phyloP scores from a whole-genome alignment of 352 stramenopile genomes.

The Phytophthora palmivora region DNA sequence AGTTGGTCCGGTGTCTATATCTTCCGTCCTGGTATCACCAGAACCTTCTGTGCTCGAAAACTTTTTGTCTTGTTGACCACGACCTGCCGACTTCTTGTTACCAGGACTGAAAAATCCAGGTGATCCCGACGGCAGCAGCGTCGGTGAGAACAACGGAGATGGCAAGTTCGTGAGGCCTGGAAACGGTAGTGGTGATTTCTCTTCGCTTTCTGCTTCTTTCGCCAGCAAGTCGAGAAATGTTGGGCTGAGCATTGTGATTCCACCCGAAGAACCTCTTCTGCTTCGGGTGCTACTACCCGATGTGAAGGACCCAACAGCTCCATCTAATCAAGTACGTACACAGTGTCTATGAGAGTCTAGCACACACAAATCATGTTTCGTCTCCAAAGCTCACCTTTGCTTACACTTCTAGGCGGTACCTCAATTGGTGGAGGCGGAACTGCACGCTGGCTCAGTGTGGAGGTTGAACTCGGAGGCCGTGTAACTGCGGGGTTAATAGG shows the following conservation, averaged over 20 bases:
- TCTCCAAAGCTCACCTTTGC: slow-evolving; percentile 41
- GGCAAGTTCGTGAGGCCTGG: slow-evolving; percentile 42
- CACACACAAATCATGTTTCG: slow-evolving; percentile 14
- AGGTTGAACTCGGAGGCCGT: slow-evolving; percentile 23
- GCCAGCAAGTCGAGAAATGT: slow-evolving; percentile 80
- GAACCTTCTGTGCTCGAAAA: slow-evolving; percentile 12
- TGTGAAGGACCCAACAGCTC: slow-evolving; percentile 19
- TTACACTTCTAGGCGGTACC: slow-evolving; percentile 42
- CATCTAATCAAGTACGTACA: slow-evolving; percentile 29
- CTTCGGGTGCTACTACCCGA: slow-evolving; percentile 34
- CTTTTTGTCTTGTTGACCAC: slow-evolving; percentile 32
- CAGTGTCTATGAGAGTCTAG: slow-evolving; percentile 27
- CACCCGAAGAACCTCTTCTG: slow-evolving; percentile 32
- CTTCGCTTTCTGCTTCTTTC: slow-evolving; percentile 56
- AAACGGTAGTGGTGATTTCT: slow-evolving; percentile 55
- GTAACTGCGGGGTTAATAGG: not conserved
- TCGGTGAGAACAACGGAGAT: slow-evolving; percentile 50
- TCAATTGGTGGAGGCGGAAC: slow-evolving; percentile 72
- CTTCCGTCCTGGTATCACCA: slow-evolving; percentile 27
- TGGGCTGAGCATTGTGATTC: slow-evolving; percentile 68
- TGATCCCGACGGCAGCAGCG: slow-evolving; percentile 33
- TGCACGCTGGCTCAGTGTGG: slow-evolving; percentile 58
- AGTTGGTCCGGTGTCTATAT: slow-evolving; percentile 24
- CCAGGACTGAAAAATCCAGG: slow-evolving; percentile 39
- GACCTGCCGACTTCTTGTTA: slow-evolving; percentile 35